Base-by-base conservation (phyloP, 495 filamentous ascomycete species). In the Cercophora samala region DNA sequence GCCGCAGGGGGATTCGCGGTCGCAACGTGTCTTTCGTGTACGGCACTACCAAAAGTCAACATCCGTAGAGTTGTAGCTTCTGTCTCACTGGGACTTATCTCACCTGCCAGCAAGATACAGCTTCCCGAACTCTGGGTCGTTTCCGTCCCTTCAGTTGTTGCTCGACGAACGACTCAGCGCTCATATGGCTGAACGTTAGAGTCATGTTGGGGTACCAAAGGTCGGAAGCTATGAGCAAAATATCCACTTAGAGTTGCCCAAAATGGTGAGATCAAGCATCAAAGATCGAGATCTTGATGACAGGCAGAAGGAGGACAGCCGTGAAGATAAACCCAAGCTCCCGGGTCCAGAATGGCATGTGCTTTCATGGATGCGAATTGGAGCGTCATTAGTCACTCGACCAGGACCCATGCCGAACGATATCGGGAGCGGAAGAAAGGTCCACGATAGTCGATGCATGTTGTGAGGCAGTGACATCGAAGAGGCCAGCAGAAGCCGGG, bases 21-120 rank as follows among this genome's bases (percentile, higher is more conserved):
- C 82, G 70, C 87, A 89, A 24, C 85, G 83, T 21, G 88, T 87
- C 67, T 88, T 89, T 21, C 87, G 84, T 13, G 77, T 77, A 11
- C 87, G 78, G 69, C 87, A 89, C 52, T 73, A 65, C 37, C 37
- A 9, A 2, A 46, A 3, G 37, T 46, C 37, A 46, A 46, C 15
- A 17, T 46, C 37, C 37, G 11, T 11, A 3, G 15, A 3, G 37
- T 3, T 46, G 2, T 9, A 46, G 15, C 37, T 46, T 46, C 13
- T 3, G 15, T 18, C 37, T 46, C 2, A 46, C 4, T 46, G 2
- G 8, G 37, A 17, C 37, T 46, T 13, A 17, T 46, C 37, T 17
- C 13, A 46, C 37, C 37, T 46, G 37, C 52, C 54, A 65, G 52
- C 72, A 73, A 13, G 72, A 73, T 3, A 72, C 65, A 22, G 67